A percentile compares a stretch with the other conserved stretches of the same genome.
Evolutionary conservation across 2,329 filamentous ascomycete genomes (phyloP).

Genomic region (Colletotrichum euphorbiae): DNA sequence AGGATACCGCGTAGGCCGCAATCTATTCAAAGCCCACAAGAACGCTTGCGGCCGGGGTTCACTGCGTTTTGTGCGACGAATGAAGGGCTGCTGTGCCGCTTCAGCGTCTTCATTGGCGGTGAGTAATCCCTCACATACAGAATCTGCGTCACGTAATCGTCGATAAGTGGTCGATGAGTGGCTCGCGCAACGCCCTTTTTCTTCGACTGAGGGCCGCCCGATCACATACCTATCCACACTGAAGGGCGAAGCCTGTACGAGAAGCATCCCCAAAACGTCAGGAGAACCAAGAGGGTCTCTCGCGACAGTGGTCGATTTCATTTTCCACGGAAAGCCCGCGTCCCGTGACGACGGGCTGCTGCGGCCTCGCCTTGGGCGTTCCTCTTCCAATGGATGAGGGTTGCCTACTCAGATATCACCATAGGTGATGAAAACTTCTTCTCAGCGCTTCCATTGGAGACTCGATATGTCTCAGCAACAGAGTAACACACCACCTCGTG

Average conservation of each 20-base stretch:
- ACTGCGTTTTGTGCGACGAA: constrained; percentile 31
- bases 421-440: constrained; percentile 13
- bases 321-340: constrained; percentile 18
- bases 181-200: constrained; percentile 3
- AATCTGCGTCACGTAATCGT: constrained; percentile 22
- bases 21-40: constrained; percentile 8
- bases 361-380: constrained; percentile 25
- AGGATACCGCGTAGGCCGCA: constrained; percentile 33
- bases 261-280: constrained; percentile 7
- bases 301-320: neutral
- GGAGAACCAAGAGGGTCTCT: neutral
- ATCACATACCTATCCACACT: constrained; percentile 3
- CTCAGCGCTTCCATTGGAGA: constrained; percentile 32
- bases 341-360: constrained; percentile 35
- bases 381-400: constrained; percentile 20
- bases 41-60: constrained; percentile 6
- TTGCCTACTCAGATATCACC: constrained; percentile 26
- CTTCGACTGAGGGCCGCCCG: constrained; percentile 3
- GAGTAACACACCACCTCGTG: constrained; percentile 34
- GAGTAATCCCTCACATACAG: constrained; percentile 26
- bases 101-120: constrained; percentile 34
- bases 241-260: constrained; percentile 4
- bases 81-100: constrained; percentile 24
- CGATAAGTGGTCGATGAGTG: constrained; percentile 32
- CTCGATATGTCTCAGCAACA: constrained; percentile 17